A percentile compares a stretch with the other conserved stretches of the same genome.
These are phyloP conservation scores for Flaveria robusta DNA, from an alignment of 129 eudicot genomes.

Conservation along the genomic window DNA sequence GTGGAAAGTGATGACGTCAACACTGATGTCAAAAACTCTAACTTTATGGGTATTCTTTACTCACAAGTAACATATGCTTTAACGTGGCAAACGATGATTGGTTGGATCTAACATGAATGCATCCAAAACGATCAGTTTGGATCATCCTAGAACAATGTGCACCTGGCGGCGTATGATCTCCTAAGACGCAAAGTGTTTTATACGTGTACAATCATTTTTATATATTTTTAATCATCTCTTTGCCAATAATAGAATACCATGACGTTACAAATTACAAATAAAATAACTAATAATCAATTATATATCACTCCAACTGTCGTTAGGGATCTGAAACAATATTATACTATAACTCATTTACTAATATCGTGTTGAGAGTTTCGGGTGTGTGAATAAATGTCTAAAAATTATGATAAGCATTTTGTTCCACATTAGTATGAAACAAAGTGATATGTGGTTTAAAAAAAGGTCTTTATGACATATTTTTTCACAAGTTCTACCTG, in stretches of 20 bases:
- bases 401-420: too few species aligned
- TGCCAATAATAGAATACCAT: constrained; percentile 23
- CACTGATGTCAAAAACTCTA: constrained; percentile 21
- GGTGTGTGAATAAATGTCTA: too few species aligned
- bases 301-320: not conserved
- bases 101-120: not conserved
- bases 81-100: constrained; percentile 22
- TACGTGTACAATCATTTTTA: constrained; percentile 21
- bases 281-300: not conserved
- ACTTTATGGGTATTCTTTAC: constrained; percentile 27
- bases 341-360: too few species aligned
- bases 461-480: too few species aligned
- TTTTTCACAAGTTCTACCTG: too few species aligned
- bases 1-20: constrained; percentile 32
- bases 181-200: constrained; percentile 22
- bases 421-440: too few species aligned
- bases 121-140: constrained; percentile 21
- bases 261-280: not conserved
- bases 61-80: constrained; percentile 24
- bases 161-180: constrained; percentile 33
- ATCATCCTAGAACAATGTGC: constrained; percentile 37
- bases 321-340: too few species aligned
- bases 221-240: constrained; percentile 2
- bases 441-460: too few species aligned
- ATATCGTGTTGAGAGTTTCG: too few species aligned